Percentiles rank a stretch among this genome's conserved stretches.
These are phyloP conservation scores for Penicillium simplicissimum DNA, from an alignment of 495 filamentous ascomycete genomes.

Conservation along the genomic window DNA sequence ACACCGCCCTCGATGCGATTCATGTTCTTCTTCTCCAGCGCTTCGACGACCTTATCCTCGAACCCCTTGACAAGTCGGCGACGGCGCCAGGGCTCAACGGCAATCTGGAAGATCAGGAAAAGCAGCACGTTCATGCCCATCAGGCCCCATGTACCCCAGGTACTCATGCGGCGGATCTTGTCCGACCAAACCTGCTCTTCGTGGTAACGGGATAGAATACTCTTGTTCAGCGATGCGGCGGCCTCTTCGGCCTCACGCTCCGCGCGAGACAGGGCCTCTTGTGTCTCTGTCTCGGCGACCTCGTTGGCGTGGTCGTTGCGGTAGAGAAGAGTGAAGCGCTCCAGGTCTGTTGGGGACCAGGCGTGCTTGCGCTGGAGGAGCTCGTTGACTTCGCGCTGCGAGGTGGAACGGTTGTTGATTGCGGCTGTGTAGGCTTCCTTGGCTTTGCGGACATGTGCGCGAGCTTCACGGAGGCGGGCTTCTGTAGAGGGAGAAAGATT, in stretches of 20 bases:
- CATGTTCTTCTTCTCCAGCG: slow-evolving; percentile 66
- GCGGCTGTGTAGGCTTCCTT: slow-evolving; percentile 76
- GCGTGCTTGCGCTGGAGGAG: slow-evolving; percentile 91
- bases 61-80: slow-evolving; percentile 74
- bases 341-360: slow-evolving; percentile 84
- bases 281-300: slow-evolving; percentile 74
- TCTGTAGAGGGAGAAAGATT: slow-evolving; percentile 47
- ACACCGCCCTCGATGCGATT: slow-evolving; percentile 27
- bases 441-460: slow-evolving; percentile 64
- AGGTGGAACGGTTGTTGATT: slow-evolving; percentile 74
- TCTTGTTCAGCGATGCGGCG: slow-evolving; percentile 67
- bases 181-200: slow-evolving; percentile 99
- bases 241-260: slow-evolving; percentile 79
- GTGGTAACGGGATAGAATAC: slow-evolving; percentile 88
- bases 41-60: slow-evolving; percentile 75
- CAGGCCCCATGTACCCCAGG: slow-evolving; percentile 96
- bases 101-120: slow-evolving; percentile 84
- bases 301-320: slow-evolving; percentile 92
- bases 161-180: slow-evolving; percentile 92
- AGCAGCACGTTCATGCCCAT: slow-evolving; percentile 95
- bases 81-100: slow-evolving; percentile 93
- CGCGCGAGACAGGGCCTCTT: slow-evolving; percentile 66
- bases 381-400: slow-evolving; percentile 93
- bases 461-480: slow-evolving; percentile 58
- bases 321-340: slow-evolving; percentile 92